Evolutionary conservation across 495 filamentous ascomycete species (phyloP).

Genomic region (Aspergillus carlsbadensis): DNA sequence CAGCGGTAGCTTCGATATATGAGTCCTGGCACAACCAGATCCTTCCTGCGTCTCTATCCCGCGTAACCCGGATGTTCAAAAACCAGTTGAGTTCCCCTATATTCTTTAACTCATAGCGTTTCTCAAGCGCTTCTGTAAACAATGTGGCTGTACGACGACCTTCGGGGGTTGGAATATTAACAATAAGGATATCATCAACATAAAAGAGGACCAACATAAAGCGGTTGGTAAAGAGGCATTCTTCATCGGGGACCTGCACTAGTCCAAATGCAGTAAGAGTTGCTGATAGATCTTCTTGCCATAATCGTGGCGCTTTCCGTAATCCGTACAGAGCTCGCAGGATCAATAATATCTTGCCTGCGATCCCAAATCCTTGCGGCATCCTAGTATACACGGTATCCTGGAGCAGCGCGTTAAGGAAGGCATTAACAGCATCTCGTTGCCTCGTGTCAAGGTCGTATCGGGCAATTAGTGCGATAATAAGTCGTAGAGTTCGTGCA

Average conservation of each 20-base stretch:
- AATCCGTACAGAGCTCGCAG: no score
- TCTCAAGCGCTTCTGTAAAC: background rate
- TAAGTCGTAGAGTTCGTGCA: no score
- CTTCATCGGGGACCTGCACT: background rate
- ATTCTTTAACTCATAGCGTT: background rate
- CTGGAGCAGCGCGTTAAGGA: background rate
- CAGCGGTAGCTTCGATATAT: background rate
- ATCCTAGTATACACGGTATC: background rate
- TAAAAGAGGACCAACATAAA: background rate
- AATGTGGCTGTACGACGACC: background rate
- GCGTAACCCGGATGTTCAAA: background rate
- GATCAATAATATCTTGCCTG: constrained; percentile 2
- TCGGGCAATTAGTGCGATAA: no score
- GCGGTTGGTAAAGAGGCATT: background rate
- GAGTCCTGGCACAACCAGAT: background rate
- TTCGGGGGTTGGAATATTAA: background rate
- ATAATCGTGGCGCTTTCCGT: no score
- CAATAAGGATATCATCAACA: constrained; percentile 4
- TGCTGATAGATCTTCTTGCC: background rate
- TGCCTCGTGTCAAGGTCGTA: background rate
- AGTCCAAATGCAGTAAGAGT: background rate
- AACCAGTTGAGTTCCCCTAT: background rate
- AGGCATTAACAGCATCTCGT: background rate
- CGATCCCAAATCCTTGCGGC: background rate
- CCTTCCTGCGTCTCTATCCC: background rate